These are phyloP conservation scores for Ramalina peruviana DNA, from an alignment of 495 filamentous ascomycete genomes.

Conservation along the genomic window DNA sequence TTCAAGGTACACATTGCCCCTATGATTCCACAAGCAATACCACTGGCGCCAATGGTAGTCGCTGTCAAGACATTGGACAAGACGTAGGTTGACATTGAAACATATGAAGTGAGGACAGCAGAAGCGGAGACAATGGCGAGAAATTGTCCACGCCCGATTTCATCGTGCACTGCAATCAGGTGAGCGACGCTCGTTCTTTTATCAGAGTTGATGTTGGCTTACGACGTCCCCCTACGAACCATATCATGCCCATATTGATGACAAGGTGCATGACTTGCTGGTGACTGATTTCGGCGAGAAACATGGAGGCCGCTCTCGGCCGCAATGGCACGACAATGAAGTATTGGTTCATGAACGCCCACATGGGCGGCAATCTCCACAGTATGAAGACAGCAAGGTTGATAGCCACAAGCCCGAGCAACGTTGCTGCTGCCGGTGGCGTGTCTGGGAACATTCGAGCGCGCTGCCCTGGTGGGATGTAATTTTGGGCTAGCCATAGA, in stretches of 20 bases:
- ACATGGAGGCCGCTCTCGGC: slow-evolving; percentile 46
- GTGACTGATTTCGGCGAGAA: slow-evolving; percentile 72
- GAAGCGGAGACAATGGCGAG: slow-evolving; percentile 60
- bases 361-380: slow-evolving; percentile 59
- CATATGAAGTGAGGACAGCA: slow-evolving; percentile 52
- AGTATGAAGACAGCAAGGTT: slow-evolving; percentile 48
- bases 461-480: slow-evolving; percentile 43
- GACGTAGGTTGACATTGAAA: slow-evolving; percentile 45
- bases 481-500: slow-evolving; percentile 42
- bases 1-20: slow-evolving; percentile 58
- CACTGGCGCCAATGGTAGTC: slow-evolving; percentile 58
- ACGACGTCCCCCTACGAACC: slow-evolving; percentile 43
- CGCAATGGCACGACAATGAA: slow-evolving; percentile 59
- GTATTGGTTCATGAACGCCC: slow-evolving; percentile 63
- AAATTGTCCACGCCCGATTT: slow-evolving; percentile 75
- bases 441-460: slow-evolving; percentile 57
- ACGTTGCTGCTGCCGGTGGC: slow-evolving; percentile 67
- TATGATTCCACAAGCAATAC: slow-evolving; percentile 52
- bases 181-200: neutral
- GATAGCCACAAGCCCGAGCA: slow-evolving; percentile 45
- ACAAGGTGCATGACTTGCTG: slow-evolving; percentile 49
- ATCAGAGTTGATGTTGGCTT: slow-evolving; percentile 15
- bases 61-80: slow-evolving; percentile 33
- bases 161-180: slow-evolving; percentile 51
- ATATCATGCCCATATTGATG: slow-evolving; percentile 55